These are phyloP conservation scores for Wickerhamiella azymoides DNA, from an alignment of 805 yeast genomes.

Conservation along the genomic window DNA sequence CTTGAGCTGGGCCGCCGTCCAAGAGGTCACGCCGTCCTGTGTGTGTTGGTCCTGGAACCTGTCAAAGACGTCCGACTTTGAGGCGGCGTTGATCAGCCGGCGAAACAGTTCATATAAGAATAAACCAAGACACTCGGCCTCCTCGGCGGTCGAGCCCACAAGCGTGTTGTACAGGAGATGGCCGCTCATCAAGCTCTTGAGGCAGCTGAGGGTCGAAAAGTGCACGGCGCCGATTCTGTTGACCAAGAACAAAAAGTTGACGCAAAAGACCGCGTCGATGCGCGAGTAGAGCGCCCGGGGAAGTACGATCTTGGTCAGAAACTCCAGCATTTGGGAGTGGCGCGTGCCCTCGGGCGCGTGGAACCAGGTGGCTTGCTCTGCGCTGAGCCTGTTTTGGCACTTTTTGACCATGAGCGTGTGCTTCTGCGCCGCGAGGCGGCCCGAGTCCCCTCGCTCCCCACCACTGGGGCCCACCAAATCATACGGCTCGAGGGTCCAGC, in stretches of 20 bases:
- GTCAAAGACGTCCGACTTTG: background rate
- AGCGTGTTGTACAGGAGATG: conserved; percentile 43
- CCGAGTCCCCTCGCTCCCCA: too few species aligned
- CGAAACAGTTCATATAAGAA: conserved; percentile 31
- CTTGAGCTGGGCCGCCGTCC: conserved; percentile 8
- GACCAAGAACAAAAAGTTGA: conserved; percentile 43
- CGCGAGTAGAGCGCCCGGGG: conserved; percentile 73
- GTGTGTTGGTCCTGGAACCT: background rate
- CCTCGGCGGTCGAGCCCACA: conserved; percentile 56
- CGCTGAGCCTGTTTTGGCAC: background rate
- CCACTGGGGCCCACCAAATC: too few species aligned
- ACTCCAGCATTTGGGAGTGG: conserved; percentile 15
- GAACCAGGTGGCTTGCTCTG: conserved; percentile 3
- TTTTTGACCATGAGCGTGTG: background rate
- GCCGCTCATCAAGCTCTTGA: conserved; percentile 36
- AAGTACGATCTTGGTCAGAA: conserved; percentile 51
- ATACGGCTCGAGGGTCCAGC: conserved; percentile 63
- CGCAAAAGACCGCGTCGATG: conserved; percentile 61
- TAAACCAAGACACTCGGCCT: conserved; percentile 71
- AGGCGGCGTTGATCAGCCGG: background rate
- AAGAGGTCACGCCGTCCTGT: conserved; percentile 8
- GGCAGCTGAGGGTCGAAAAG: conserved; percentile 28
- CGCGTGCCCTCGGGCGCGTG: background rate
- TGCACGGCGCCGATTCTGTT: conserved; percentile 30
- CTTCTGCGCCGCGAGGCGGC: background rate